Base-by-base conservation (phyloP, 805 yeast species). In the Wickerhamiella musiphila region DNA sequence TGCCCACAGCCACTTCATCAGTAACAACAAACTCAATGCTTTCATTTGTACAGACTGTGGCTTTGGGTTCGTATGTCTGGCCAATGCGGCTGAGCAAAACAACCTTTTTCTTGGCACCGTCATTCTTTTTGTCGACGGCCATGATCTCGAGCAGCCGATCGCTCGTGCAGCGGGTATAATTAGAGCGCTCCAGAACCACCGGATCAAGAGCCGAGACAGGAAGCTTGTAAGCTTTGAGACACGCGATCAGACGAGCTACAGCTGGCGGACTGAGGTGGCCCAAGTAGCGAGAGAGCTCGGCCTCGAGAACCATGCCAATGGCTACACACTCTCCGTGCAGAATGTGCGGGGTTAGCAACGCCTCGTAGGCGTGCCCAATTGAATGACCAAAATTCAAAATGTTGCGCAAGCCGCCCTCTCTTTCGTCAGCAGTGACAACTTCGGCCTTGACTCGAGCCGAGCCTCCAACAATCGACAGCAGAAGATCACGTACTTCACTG, bases 271-370 rank as follows among this genome's bases (percentile, higher is more conserved):
- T 70, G 42, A 90, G 60, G 33, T 81, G 68, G 16, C 95, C 95
- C 47, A 79, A 62, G 54, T 81, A 82, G 49, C 98, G 70, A n/a
- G 94, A 67, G 41, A 90, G 65, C 56, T 90, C 98, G 4, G 96
- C 96, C 56, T 90, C 98, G 47, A 73, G 68, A 21, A 90, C 74
- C 68, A 83, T 78, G 41, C 98, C 98, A 38, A 90, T 68, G n/a
- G 96, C 67, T n/a, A 90, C 98, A 66, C 98, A 90, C 57, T 90
- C 98, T 38, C 98, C 98, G 49, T 90, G 98, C 28, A 90, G 65
- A 16, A 93, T 90, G 54, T 84, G 82, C 6, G 98, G 98, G 4
- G 96, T 84, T 40, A 90, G 63, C 22, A 90, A 73, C n/a, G 98
- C 96, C 60, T 90, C 98, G 42, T 78, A 83, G 14, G 98, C 98